Percentiles rank a stretch among this genome's conserved stretches.
Conservation (phyloP, 495 filamentous ascomycete genomes). For the Aspergillus bertholletiae region DNA sequence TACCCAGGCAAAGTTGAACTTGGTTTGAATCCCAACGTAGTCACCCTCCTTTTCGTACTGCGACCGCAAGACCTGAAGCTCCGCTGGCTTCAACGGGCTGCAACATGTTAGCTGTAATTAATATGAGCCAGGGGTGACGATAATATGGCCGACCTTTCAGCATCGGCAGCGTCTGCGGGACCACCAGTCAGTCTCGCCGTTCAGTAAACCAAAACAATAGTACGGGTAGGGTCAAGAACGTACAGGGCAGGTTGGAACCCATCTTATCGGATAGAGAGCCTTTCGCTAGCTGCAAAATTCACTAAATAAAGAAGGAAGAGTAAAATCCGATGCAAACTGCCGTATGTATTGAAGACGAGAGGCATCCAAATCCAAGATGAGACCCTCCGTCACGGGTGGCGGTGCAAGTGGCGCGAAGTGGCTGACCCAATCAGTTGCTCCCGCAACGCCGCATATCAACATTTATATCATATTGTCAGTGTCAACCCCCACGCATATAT, state of each 20-base stretch:
- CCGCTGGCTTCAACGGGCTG: slow-evolving; percentile 82
- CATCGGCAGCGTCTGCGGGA: slow-evolving; percentile 85
- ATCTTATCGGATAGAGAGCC: slow-evolving; percentile 40
- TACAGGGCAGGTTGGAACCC: slow-evolving; percentile 66
- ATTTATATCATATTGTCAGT: background rate
- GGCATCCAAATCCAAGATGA: background rate
- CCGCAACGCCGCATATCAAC: slow-evolving; percentile 39
- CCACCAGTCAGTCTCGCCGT: slow-evolving; percentile 13
- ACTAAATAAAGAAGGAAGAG: background rate
- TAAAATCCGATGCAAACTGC: background rate
- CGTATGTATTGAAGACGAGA: background rate
- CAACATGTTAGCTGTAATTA: background rate
- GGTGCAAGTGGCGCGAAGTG: slow-evolving; percentile 26
- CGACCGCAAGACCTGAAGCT: slow-evolving; percentile 83
- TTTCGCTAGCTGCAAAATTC: background rate
- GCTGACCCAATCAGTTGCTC: slow-evolving; percentile 36
- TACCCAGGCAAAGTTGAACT: slow-evolving; percentile 99
- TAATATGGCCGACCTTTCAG: slow-evolving; percentile 69
- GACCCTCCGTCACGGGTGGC: slow-evolving; percentile 39
- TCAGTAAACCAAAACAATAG: slow-evolving; percentile 12
- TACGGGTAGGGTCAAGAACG: slow-evolving; percentile 23
- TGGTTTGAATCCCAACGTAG: slow-evolving; percentile 94
- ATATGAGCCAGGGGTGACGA: slow-evolving; percentile 31
- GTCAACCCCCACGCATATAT: slow-evolving; percentile 1
- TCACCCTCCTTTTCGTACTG: slow-evolving; percentile 97